These are phyloP conservation scores for Triglochin maritima DNA, from an alignment of 106 monocot species.

Conservation along the genomic window DNA sequence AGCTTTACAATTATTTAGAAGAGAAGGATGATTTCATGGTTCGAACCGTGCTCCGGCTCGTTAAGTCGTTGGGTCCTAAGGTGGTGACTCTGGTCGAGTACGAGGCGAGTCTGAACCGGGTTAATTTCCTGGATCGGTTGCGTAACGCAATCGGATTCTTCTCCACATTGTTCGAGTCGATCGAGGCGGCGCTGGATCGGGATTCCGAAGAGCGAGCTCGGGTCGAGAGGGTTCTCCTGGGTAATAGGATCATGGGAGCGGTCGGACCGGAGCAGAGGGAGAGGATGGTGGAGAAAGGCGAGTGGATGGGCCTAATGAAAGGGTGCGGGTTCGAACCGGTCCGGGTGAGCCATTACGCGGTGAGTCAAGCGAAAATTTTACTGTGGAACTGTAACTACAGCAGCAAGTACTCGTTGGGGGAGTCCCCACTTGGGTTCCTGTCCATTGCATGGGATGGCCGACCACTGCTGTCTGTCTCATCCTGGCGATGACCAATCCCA, in stretches of 20 bases:
- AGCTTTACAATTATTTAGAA: slow-evolving; percentile 57
- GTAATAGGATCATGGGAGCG: slow-evolving; percentile 36
- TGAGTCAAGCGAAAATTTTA: slow-evolving; percentile 82
- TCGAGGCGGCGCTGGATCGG: slow-evolving; percentile 56
- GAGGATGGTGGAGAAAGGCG: slow-evolving; percentile 49
- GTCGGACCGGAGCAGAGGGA: slow-evolving; percentile 36
- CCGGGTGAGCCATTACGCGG: slow-evolving; percentile 65
- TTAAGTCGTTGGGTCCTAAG: slow-evolving; percentile 46
- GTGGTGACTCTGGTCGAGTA: slow-evolving; percentile 87
- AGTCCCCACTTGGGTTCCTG: slow-evolving; percentile 54
- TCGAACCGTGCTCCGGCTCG: slow-evolving; percentile 32
- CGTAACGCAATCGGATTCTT: slow-evolving; percentile 53
- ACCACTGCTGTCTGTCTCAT: slow-evolving; percentile 73
- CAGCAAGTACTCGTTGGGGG: slow-evolving; percentile 50
- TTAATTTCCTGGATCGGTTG: slow-evolving; percentile 52
- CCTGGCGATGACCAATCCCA: slow-evolving; percentile 44
- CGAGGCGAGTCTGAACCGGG: slow-evolving; percentile 41
- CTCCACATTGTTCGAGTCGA: slow-evolving; percentile 63
- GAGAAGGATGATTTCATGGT: slow-evolving; percentile 13
- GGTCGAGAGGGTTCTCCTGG: slow-evolving; percentile 59
- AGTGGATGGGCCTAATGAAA: slow-evolving; percentile 71
- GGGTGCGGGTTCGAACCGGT: slow-evolving; percentile 41
- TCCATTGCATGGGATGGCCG: slow-evolving; percentile 66
- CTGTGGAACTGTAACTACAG: slow-evolving; percentile 94
- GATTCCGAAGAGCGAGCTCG: slow-evolving; percentile 44